Percentiles rank a stretch among this genome's conserved stretches.
Conservation (phyloP, 257 asterid genomes). For the Linderniella brevidens region DNA sequence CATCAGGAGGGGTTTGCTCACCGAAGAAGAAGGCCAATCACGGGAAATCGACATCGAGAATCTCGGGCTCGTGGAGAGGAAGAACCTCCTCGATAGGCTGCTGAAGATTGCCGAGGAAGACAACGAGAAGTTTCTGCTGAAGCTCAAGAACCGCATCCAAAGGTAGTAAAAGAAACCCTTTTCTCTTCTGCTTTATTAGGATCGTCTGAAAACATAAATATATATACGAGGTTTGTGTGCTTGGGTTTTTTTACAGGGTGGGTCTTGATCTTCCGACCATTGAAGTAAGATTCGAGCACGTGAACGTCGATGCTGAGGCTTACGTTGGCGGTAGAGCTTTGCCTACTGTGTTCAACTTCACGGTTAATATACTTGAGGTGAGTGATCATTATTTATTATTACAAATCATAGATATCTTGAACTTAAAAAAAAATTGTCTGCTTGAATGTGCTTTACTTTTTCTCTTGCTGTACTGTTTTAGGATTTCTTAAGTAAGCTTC, state of each 20-base stretch:
- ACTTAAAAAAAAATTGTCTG: too few species aligned
- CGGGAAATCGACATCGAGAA: constrained; percentile 42
- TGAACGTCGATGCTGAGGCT: constrained; percentile 71
- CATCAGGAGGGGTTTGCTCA: constrained; percentile 44
- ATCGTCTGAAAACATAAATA: neutral
- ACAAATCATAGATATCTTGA: neutral
- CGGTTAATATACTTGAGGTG: constrained; percentile 64
- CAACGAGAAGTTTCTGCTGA: constrained; percentile 61
- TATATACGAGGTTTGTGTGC: neutral
- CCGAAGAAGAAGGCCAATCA: constrained; percentile 34
- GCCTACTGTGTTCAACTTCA: constrained; percentile 63
- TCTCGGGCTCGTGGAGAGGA: constrained; percentile 52
- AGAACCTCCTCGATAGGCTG: constrained; percentile 51
- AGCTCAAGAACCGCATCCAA: constrained; percentile 47
- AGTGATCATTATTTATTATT: neutral
- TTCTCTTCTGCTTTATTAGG: neutral
- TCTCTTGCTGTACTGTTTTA: constrained; percentile 9
- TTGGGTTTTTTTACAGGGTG: constrained; percentile 32
- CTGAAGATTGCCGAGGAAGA: constrained; percentile 60
- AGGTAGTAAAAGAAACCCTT: constrained; percentile 24
- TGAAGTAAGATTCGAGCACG: constrained; percentile 70
- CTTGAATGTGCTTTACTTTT: constrained; percentile 6
- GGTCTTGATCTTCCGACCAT: constrained; percentile 65
- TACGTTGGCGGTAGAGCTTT: constrained; percentile 72
- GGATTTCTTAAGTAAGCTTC: constrained; percentile 52